These are phyloP conservation scores for Syzygium oleosum DNA, from an alignment of 345 rosid species.

Conservation along the genomic window DNA sequence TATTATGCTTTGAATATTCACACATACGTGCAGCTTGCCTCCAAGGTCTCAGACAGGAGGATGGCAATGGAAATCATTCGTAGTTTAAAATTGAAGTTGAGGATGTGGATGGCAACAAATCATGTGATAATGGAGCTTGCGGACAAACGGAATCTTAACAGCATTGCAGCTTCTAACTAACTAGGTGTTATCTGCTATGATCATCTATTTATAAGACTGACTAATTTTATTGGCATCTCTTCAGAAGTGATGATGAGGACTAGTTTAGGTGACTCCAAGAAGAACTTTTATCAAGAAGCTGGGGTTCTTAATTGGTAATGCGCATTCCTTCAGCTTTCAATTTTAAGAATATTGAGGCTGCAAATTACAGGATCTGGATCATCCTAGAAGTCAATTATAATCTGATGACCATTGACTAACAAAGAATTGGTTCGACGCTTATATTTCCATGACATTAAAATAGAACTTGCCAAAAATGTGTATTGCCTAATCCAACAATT, in stretches of 20 bases:
- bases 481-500: neutral
- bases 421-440: neutral
- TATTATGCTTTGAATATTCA: neutral
- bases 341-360: neutral
- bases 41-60: neutral
- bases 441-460: neutral
- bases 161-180: neutral
- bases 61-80: neutral
- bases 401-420: neutral
- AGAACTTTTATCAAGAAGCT: neutral
- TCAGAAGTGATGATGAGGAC: neutral
- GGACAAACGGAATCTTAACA: neutral
- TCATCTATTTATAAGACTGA: neutral
- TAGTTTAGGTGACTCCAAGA: neutral
- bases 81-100: neutral
- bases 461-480: neutral
- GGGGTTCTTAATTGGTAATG: neutral
- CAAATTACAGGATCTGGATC: neutral
- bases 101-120: neutral
- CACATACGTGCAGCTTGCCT: neutral
- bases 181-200: neutral
- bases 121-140: neutral
- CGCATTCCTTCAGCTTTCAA: neutral
- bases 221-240: neutral
- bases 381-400: too few relatives aligned